These are phyloP conservation scores for Sherardia arvensis DNA, from an alignment of 257 asterid genomes.

Conservation along the genomic window DNA sequence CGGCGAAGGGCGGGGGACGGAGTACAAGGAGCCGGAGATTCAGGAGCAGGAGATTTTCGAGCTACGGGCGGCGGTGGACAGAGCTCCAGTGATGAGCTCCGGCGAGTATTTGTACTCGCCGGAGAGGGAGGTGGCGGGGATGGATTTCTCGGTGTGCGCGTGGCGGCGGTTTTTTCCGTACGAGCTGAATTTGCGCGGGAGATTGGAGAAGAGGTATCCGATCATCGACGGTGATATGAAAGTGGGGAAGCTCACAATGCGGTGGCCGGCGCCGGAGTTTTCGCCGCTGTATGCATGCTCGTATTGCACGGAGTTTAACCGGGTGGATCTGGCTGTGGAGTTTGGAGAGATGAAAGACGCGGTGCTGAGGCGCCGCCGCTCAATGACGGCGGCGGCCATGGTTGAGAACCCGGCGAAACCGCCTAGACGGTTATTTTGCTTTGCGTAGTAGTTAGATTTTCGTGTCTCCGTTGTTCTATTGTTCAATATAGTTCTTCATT, in stretches of 20 bases:
- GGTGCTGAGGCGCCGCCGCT: background rate
- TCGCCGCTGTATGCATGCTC: background rate
- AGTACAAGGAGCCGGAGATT: background rate
- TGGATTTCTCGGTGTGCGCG: background rate
- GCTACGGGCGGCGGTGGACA: background rate
- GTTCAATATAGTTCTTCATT: too few species aligned
- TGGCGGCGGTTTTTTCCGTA: background rate
- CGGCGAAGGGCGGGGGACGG: too few species aligned
- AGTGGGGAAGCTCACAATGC: background rate
- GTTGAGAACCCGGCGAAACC: background rate
- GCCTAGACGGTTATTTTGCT: too few species aligned
- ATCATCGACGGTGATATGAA: background rate
- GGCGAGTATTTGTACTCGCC: background rate
- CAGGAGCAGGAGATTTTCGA: background rate
- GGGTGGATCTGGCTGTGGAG: slow-evolving; percentile 3
- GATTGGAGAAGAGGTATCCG: background rate
- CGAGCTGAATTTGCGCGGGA: slow-evolving; percentile 2
- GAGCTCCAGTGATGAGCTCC: background rate
- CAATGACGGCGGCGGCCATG: too few species aligned
- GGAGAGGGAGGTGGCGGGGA: background rate
- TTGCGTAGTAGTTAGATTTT: too few species aligned
- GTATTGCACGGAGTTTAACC: too few species aligned
- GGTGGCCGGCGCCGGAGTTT: background rate
- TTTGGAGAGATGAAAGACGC: background rate
- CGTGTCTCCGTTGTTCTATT: too few species aligned